These are phyloP conservation scores for Clonostachys solani DNA, from an alignment of 2,329 filamentous ascomycete genomes.

Conservation along the genomic window DNA sequence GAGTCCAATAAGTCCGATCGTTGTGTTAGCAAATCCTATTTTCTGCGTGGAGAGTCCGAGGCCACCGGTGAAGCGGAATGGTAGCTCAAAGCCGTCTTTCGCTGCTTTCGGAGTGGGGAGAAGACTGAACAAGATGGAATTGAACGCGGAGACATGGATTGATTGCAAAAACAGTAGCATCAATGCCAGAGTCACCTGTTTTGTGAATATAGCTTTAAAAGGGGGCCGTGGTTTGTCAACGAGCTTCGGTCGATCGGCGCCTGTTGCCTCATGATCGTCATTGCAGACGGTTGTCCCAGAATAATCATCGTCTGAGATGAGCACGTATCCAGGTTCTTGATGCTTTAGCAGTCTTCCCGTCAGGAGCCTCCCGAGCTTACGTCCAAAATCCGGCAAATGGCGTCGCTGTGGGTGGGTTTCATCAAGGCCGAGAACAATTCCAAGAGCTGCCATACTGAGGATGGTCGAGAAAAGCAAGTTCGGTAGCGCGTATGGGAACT, in stretches of 20 bases:
- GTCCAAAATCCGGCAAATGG: slow-evolving; percentile 6
- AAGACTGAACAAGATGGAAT: slow-evolving; percentile 13
- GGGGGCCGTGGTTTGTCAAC: no score
- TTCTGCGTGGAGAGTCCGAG: slow-evolving; percentile 13
- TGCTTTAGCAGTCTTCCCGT: no score
- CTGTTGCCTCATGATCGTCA: no score
- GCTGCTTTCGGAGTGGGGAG: slow-evolving; percentile 7
- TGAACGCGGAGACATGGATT: slow-evolving; percentile 6
- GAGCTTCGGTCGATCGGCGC: no score
- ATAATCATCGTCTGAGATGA: no score
- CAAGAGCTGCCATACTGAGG: slow-evolving; percentile 8
- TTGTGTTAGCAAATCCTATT: slow-evolving; percentile 13
- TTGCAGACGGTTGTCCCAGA: no score
- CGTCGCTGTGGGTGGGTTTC: slow-evolving; percentile 9
- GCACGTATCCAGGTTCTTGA: no score
- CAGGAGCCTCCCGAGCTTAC: neutral
- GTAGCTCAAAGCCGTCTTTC: slow-evolving; percentile 2
- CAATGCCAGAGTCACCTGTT: no score
- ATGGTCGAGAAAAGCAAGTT: slow-evolving; percentile 9
- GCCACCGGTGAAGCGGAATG: slow-evolving; percentile 12
- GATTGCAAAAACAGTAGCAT: no score
- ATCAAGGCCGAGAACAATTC: slow-evolving; percentile 11
- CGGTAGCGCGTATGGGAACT: slow-evolving; percentile 12
- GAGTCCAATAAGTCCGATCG: slow-evolving; percentile 12
- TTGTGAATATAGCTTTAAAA: no score